Conservation (phyloP, 129 eudicot genomes). For the Cynara cardunculus region DNA sequence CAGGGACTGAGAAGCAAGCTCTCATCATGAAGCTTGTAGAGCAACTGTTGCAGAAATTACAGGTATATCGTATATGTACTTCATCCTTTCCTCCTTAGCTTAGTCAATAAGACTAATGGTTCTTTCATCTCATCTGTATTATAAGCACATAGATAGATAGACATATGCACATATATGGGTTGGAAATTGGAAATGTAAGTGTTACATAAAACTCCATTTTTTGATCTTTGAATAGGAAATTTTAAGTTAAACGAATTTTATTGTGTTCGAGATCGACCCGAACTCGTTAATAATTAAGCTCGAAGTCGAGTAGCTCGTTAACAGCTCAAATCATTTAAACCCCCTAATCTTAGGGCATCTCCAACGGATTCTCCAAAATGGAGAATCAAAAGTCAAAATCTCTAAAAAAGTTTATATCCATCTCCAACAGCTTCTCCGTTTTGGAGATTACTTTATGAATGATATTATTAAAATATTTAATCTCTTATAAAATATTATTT, state of each 20-base stretch:
- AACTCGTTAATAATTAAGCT: too few species aligned
- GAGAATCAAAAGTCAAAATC: too few species aligned
- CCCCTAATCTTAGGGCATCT: too few species aligned
- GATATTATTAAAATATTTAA: too few species aligned
- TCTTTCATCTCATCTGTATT: neutral
- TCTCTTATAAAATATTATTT: too few species aligned
- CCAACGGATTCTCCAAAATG: too few species aligned
- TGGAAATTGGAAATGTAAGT: neutral
- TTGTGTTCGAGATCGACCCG: too few species aligned
- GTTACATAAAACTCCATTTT: neutral
- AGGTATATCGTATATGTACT: conserved; percentile 33
- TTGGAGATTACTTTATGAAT: too few species aligned
- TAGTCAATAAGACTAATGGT: neutral
- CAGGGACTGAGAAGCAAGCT: conserved; percentile 23
- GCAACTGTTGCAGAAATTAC: conserved; percentile 19
- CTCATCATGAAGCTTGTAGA: conserved; percentile 27
- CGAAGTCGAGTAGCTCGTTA: too few species aligned
- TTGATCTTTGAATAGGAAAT: neutral
- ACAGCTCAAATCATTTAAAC: too few species aligned
- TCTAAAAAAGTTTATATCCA: too few species aligned
- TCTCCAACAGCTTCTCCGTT: too few species aligned
- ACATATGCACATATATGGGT: neutral
- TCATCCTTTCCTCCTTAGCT: neutral
- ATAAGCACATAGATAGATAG: neutral
- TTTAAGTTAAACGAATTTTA: neutral